Conservation (phyloP, 495 filamentous ascomycete species). For the Hypoxylon cercidicola region DNA sequence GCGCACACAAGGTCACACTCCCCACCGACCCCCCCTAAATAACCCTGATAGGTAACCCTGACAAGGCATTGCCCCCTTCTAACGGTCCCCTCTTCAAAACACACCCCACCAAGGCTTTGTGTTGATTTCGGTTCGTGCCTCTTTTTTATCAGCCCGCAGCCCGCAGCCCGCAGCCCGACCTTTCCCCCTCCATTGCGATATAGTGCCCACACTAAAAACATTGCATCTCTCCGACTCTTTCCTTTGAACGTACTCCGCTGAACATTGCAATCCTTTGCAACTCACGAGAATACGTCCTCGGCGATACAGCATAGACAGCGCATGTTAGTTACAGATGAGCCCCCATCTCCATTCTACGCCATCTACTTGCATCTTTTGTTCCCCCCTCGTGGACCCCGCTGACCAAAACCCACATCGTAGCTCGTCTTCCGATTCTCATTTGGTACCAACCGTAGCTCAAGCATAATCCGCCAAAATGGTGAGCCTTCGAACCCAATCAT, state of each 20-base stretch:
- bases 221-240: constrained; percentile 41
- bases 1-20: constrained; percentile 12
- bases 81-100: constrained; percentile 22
- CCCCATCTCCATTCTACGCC: constrained; percentile 4
- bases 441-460: constrained; percentile 38
- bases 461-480: constrained; percentile 41
- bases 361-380: neutral
- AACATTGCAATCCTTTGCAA: constrained; percentile 21
- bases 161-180: constrained; percentile 35
- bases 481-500: constrained; percentile 37
- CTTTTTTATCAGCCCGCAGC: constrained; percentile 38
- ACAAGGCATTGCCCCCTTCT: neutral
- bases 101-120: constrained; percentile 44
- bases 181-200: constrained; percentile 50
- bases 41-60: neutral
- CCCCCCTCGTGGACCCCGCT: constrained; percentile 36
- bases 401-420: constrained; percentile 39
- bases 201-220: constrained; percentile 48
- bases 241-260: constrained; percentile 24
- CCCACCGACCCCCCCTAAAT: constrained; percentile 7
- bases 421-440: constrained; percentile 39
- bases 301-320: constrained; percentile 10
- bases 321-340: constrained; percentile 37
- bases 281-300: constrained; percentile 21
- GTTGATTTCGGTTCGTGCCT: constrained; percentile 39